Evolutionary conservation across 371 early-diverging fungal genomes (phyloP).

Genomic region (Mucor indicus): DNA sequence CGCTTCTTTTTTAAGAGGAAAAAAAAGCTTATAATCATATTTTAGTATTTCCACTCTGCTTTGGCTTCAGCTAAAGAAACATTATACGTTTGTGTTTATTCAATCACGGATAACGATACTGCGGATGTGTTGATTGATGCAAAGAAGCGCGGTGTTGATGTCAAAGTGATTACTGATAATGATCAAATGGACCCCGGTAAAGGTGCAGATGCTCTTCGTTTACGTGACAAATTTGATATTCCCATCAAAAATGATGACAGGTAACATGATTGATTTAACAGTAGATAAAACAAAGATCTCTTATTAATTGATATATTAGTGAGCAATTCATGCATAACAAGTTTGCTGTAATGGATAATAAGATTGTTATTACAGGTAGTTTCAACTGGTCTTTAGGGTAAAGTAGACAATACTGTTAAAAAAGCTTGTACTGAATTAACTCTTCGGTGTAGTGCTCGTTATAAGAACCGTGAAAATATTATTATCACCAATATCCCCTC

Average conservation of each 20-base stretch:
- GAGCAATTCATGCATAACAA: conserved; percentile 66
- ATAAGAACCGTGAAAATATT: conserved; percentile 58
- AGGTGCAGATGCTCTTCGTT: conserved; percentile 49
- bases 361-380: conserved; percentile 43
- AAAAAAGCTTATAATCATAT: conserved; percentile 22
- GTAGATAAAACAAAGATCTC: no score
- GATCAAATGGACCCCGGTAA: conserved; percentile 49
- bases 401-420: background rate
- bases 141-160: conserved; percentile 52
- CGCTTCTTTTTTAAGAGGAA: background rate
- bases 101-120: conserved; percentile 56
- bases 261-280: background rate
- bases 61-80: conserved; percentile 47
- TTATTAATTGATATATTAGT: conserved; percentile 8
- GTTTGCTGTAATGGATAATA: conserved; percentile 60
- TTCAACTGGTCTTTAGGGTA: conserved; percentile 54
- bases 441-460: conserved; percentile 51
- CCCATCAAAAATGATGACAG: conserved; percentile 35
- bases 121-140: conserved; percentile 50
- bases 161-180: conserved; percentile 61
- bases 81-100: conserved; percentile 54
- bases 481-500: conserved; percentile 54
- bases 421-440: conserved; percentile 11
- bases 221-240: conserved; percentile 47
- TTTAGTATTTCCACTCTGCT: conserved; percentile 42